Percentiles rank a stretch among this genome's conserved stretches.
These are phyloP conservation scores for Penicillium sumatraense DNA, from an alignment of 2,329 filamentous ascomycete species.

Conservation along the genomic window DNA sequence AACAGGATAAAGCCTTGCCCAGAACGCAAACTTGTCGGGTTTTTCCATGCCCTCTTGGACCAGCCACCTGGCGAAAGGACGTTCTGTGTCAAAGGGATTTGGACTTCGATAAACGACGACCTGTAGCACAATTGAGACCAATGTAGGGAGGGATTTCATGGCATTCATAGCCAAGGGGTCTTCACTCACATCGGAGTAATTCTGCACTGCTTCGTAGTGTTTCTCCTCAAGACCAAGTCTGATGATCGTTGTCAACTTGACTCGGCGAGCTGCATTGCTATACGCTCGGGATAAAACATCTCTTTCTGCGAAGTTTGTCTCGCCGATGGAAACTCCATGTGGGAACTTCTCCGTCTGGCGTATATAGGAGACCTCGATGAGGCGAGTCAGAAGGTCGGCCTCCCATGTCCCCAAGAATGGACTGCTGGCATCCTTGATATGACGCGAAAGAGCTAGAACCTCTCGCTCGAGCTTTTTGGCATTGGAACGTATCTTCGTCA, in stretches of 20 bases:
- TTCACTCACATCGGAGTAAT: constrained; percentile 34
- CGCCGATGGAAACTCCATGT: constrained; percentile 23
- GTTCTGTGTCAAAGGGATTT: constrained; percentile 34
- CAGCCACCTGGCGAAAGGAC: constrained; percentile 38
- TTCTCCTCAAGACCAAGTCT: constrained; percentile 30
- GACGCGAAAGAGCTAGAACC: constrained; percentile 29
- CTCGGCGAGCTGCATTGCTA: constrained; percentile 28
- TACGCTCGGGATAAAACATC: constrained; percentile 30
- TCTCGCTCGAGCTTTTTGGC: constrained; percentile 30
- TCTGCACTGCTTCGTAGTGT: constrained; percentile 33
- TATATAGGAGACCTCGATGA: constrained; percentile 37
- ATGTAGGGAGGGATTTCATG: neutral
- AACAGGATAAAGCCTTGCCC: constrained; percentile 38
- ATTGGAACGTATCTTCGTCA: constrained; percentile 28
- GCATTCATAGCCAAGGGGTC: neutral
- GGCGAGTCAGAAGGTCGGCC: constrained; percentile 39
- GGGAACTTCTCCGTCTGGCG: constrained; percentile 28
- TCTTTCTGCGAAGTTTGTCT: constrained; percentile 18
- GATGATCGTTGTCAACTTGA: constrained; percentile 27
- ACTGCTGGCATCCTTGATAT: constrained; percentile 30
- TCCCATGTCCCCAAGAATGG: constrained; percentile 39
- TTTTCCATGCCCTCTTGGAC: constrained; percentile 28
- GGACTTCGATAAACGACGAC: constrained; percentile 35
- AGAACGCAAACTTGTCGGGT: constrained; percentile 33
- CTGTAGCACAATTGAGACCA: constrained; percentile 20